A percentile compares a stretch with the other conserved stretches of the same genome.
Conservation (phyloP, 371 early-diverging fungal species). For the Rhizopus stolonifer region DNA sequence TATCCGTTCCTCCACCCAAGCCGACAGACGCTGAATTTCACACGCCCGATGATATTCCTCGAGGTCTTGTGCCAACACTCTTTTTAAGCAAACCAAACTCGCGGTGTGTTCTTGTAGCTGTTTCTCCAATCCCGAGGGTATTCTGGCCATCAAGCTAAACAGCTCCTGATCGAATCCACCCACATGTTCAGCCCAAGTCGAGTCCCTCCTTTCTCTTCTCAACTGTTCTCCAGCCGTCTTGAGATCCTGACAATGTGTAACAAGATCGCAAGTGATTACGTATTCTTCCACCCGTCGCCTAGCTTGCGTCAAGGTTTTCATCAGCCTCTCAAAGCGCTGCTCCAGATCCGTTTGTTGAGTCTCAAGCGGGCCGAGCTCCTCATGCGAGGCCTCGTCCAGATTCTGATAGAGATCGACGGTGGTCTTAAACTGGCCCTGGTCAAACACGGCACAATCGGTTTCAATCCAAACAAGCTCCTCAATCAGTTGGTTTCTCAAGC, state of each 20-base stretch:
- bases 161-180: no score
- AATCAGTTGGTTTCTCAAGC: conserved; percentile 32
- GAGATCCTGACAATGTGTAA: conserved; percentile 28
- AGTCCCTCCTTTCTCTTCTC: no score
- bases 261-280: conserved; percentile 36
- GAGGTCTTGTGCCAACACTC: conserved; percentile 19
- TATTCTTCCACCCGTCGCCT: conserved; percentile 46
- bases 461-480: conserved; percentile 31
- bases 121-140: no score
- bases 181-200: no score
- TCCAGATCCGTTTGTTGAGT: conserved; percentile 46
- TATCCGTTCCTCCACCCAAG: conserved; percentile 36
- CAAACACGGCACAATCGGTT: conserved; percentile 32
- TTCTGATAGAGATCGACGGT: conserved; percentile 47
- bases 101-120: no score
- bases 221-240: conserved; percentile 1
- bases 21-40: conserved; percentile 30
- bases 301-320: conserved; percentile 37
- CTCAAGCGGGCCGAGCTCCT: conserved; percentile 41
- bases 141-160: no score
- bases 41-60: conserved; percentile 29
- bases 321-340: conserved; percentile 39
- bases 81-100: no score
- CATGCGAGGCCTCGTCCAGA: conserved; percentile 41
- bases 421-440: conserved; percentile 39